Conservation (phyloP, 768 basidiomycete genomes). For the Suillus ampliporus region DNA sequence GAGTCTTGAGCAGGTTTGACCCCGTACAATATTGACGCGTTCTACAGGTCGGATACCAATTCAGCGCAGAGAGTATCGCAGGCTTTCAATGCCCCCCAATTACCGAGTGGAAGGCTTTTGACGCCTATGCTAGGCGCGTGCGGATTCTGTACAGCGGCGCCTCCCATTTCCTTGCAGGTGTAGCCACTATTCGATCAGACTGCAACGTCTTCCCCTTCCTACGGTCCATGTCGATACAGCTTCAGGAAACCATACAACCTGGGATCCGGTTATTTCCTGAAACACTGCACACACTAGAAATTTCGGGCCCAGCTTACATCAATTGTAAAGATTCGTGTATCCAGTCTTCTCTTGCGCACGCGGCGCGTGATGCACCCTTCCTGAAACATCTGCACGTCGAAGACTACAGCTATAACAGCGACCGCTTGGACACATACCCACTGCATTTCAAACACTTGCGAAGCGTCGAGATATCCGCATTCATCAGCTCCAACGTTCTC, state of each 20-base stretch:
- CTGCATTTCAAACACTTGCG: constrained; percentile 7
- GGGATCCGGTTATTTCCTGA: constrained; percentile 22
- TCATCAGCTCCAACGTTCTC: constrained; percentile 5
- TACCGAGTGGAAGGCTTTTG: constrained; percentile 21
- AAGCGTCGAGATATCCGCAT: constrained; percentile 4
- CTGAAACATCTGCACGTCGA: constrained; percentile 17
- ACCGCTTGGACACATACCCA: constrained; percentile 2
- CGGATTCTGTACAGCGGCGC: constrained; percentile 11
- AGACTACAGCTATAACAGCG: constrained; percentile 7
- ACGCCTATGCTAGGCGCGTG: constrained; percentile 24
- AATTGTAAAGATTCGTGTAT: constrained; percentile 19
- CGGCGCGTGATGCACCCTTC: constrained; percentile 19
- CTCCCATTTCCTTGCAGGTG: constrained; percentile 23
- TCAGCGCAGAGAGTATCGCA: constrained; percentile 8
- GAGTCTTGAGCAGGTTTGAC: neutral
- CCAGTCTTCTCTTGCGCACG: constrained; percentile 22
- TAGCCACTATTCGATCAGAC: constrained; percentile 18
- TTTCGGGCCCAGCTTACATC: constrained; percentile 19
- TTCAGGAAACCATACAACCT: constrained; percentile 16
- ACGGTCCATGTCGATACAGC: constrained; percentile 17
- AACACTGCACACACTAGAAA: constrained; percentile 18
- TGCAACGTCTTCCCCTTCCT: constrained; percentile 21
- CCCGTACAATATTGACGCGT: neutral
- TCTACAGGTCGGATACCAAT: constrained; percentile 2
- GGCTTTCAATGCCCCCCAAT: constrained; percentile 19